These are phyloP conservation scores for Helicostylum pulchrum DNA, from an alignment of 192 early-diverging fungal species.

Conservation along the genomic window DNA sequence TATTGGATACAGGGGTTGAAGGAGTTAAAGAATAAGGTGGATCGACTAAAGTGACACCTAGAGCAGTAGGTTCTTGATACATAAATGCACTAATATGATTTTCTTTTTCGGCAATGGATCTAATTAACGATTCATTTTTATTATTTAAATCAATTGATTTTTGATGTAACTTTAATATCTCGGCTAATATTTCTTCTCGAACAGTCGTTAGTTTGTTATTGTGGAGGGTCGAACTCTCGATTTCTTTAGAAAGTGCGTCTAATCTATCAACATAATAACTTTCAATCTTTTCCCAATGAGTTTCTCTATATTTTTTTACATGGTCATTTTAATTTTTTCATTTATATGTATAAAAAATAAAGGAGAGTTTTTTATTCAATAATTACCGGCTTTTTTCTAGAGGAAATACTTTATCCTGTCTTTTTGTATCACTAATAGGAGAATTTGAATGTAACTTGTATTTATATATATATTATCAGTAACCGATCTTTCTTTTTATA, in stretches of 20 bases:
- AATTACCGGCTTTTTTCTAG: neutral
- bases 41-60: neutral
- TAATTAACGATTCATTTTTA: constrained; percentile 5
- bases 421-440: constrained; percentile 1
- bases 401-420: neutral
- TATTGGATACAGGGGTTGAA: too few species aligned
- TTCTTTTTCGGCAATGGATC: constrained; percentile 12
- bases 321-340: neutral
- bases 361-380: neutral
- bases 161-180: constrained; percentile 6
- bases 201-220: constrained; percentile 2
- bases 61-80: constrained; percentile 3
- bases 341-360: too few species aligned
- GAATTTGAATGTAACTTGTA: constrained; percentile 6
- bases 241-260: neutral
- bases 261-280: neutral
- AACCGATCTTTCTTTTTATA: neutral
- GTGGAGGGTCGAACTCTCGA: neutral
- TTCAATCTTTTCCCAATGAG: constrained; percentile 8
- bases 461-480: neutral
- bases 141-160: constrained; percentile 4
- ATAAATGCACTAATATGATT: constrained; percentile 18
- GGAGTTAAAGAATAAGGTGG: too few species aligned
- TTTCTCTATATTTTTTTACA: neutral
- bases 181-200: constrained; percentile 8